phyloP scores from a whole-genome alignment of 768 basidiomycete species.

The Tulasnella sp. region DNA sequence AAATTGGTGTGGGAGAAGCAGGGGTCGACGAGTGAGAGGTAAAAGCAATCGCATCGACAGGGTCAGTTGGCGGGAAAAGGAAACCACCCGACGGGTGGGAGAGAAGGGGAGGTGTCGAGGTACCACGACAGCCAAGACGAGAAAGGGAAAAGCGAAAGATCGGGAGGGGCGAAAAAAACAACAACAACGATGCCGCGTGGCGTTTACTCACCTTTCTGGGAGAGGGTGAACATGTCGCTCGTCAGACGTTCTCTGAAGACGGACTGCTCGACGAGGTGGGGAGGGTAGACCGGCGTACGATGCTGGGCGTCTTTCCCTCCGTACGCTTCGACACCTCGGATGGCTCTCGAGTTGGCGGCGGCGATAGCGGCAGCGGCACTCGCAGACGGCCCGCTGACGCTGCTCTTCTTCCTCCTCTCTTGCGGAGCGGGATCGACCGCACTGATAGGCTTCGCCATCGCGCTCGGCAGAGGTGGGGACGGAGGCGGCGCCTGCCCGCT shows the following conservation, averaged over 20 bases:
- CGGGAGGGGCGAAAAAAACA: background rate
- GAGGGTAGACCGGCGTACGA: constrained; percentile 1
- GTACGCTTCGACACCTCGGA: constrained; percentile 5
- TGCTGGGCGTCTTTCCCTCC: background rate
- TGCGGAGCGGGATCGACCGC: background rate
- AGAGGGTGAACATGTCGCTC: constrained; percentile 13
- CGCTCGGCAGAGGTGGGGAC: constrained; percentile 3
- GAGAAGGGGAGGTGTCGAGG: background rate
- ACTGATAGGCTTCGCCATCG: background rate
- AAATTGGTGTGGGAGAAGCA: background rate
- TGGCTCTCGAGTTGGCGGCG: background rate
- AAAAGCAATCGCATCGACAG: background rate
- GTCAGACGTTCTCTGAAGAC: constrained; percentile 11
- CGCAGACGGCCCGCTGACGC: background rate
- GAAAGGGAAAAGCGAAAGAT: background rate
- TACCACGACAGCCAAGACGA: background rate
- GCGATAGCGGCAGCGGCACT: background rate
- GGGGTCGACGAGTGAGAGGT: background rate
- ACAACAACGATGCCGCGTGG: background rate
- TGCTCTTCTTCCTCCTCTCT: background rate
- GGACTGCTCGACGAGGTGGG: constrained; percentile 11
- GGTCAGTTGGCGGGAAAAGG: constrained; percentile 1
- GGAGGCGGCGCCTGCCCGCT: background rate
- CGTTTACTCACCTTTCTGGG: constrained; percentile 9
- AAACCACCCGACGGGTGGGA: background rate